Base-by-base conservation (phyloP, 495 filamentous ascomycete species). In the Paragyromitra xinjiangensis region DNA sequence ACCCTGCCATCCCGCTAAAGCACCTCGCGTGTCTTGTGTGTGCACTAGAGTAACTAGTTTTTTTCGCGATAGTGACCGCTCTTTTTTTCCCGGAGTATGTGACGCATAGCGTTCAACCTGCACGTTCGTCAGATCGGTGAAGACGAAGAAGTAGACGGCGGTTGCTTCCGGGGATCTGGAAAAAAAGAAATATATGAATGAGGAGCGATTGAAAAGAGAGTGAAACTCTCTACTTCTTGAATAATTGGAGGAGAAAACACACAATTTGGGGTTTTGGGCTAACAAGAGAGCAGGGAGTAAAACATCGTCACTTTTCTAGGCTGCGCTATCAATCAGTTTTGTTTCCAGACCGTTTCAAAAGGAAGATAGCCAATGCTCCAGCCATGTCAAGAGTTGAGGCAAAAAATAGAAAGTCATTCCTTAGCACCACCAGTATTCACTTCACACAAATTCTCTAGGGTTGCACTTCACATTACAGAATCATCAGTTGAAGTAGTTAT, bases 101-200 rank as follows among this genome's bases (percentile, higher is more conserved):
- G 65, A 79, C 77, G 66, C 75, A 78, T 64, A 78, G 73, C 77
- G 65, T 51, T 75, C 78, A 71, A 39, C 61, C 67, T 77, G 61
- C 68, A 77, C 74, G 61, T 66, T 64, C 59, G 26, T 48, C 44
- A 71, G 69, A 53, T 45, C 39, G 42, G 44, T 71, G 69, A 39
- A 51, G 48, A 51, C 53, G 69, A 39, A 51, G 48, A 51, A 51
- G 48, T 6, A 51, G 16, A n/a, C 48, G 48, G 29, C 29, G 29
- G 29, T 75, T 64, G 65, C 58, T 71, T 78, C 77, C 51, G 59
- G 59, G 56, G 75, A 48, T 67, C 50, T 69, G 40, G 65, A 78
- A 69, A 76, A 64, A 48, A 64, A 48, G 39, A 67, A 77, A 62
- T 69, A 76, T 37, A 7, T 62, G 56, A 69, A 71, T 24, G 56